Conservation (phyloP, 352 stramenopile genomes). For the Pythium dissotocum region DNA sequence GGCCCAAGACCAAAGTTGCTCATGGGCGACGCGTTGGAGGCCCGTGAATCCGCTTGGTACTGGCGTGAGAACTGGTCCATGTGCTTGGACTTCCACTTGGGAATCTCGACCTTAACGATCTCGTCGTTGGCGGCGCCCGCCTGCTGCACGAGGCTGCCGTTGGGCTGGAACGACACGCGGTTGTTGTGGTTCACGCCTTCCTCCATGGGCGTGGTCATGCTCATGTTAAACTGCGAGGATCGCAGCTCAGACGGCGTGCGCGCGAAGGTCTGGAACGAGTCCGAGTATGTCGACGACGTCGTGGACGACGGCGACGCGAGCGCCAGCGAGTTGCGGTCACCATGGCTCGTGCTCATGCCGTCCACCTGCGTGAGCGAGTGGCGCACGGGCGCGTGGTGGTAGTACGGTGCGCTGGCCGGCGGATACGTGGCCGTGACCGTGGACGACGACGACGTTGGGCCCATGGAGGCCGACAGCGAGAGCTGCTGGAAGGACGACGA, state of each 20-base stretch:
- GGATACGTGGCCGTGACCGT: constrained; percentile 32
- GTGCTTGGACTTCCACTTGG: constrained; percentile 63
- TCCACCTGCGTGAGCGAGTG: constrained; percentile 27
- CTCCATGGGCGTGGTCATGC: constrained; percentile 1
- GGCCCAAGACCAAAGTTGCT: constrained; percentile 12
- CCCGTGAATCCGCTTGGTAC: constrained; percentile 3
- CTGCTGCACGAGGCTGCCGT: constrained; percentile 28
- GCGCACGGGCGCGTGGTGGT: constrained; percentile 26
- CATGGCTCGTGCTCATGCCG: constrained; percentile 9
- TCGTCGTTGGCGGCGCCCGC: constrained; percentile 38
- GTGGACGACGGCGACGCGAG: constrained; percentile 26
- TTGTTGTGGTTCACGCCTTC: constrained; percentile 32
- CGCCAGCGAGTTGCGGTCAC: constrained; percentile 16
- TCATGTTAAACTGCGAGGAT: constrained; percentile 23
- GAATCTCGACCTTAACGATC: constrained; percentile 75
- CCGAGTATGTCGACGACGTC: constrained; percentile 27
- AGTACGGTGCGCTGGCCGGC: constrained; percentile 30
- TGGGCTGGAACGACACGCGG: constrained; percentile 33
- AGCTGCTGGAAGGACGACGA: constrained; percentile 23
- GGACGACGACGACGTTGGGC: constrained; percentile 16
- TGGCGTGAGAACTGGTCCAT: constrained; percentile 30
- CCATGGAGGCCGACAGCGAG: constrained; percentile 22
- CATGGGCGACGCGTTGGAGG: not conserved
- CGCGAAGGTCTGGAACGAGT: constrained; percentile 27
- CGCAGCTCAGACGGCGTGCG: constrained; percentile 26